Percentiles rank a stretch among this genome's conserved stretches.
These are phyloP conservation scores for Penicillium psychrosexuale DNA, from an alignment of 2,329 filamentous ascomycete genomes.

Conservation along the genomic window DNA sequence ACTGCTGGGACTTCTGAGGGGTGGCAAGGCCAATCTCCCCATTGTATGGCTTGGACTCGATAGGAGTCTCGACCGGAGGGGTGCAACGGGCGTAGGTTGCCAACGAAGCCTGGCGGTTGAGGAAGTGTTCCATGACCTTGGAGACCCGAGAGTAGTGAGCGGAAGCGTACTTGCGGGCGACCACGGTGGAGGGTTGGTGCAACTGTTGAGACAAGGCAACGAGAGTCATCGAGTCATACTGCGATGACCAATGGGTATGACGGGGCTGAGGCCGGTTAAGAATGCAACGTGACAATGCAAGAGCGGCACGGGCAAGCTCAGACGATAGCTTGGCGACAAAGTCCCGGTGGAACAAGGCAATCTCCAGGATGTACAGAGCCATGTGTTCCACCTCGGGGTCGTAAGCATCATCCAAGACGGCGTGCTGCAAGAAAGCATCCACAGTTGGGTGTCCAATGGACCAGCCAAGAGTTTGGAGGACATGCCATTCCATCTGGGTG, in stretches of 20 bases:
- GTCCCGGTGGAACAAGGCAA: slow-evolving; percentile 92
- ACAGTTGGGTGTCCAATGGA: slow-evolving; percentile 92
- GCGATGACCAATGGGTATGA: slow-evolving; percentile 69
- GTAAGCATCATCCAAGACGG: slow-evolving; percentile 69
- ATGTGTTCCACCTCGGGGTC: slow-evolving; percentile 91
- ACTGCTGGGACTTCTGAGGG: slow-evolving; percentile 41
- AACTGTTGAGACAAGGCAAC: slow-evolving; percentile 63
- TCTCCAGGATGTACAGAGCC: slow-evolving; percentile 90
- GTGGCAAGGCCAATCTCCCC: slow-evolving; percentile 44
- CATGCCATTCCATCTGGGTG: slow-evolving; percentile 99
- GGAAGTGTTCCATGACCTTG: slow-evolving; percentile 62
- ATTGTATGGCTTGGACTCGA: slow-evolving; percentile 41
- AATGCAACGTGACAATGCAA: slow-evolving; percentile 83
- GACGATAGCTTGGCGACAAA: slow-evolving; percentile 92
- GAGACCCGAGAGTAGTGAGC: slow-evolving; percentile 64
- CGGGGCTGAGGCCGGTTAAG: slow-evolving; percentile 73
- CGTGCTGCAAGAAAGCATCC: slow-evolving; percentile 87
- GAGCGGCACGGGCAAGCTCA: slow-evolving; percentile 80
- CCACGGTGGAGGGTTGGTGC: slow-evolving; percentile 63
- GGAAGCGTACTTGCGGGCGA: slow-evolving; percentile 66
- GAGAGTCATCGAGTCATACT: slow-evolving; percentile 52
- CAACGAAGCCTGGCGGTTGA: slow-evolving; percentile 60
- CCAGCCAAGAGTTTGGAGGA: slow-evolving; percentile 96
- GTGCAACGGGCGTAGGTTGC: slow-evolving; percentile 45
- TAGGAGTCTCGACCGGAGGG: slow-evolving; percentile 39